Conservation (phyloP, 2,329 filamentous ascomycete species). For the Geoglossum cookeanum region DNA sequence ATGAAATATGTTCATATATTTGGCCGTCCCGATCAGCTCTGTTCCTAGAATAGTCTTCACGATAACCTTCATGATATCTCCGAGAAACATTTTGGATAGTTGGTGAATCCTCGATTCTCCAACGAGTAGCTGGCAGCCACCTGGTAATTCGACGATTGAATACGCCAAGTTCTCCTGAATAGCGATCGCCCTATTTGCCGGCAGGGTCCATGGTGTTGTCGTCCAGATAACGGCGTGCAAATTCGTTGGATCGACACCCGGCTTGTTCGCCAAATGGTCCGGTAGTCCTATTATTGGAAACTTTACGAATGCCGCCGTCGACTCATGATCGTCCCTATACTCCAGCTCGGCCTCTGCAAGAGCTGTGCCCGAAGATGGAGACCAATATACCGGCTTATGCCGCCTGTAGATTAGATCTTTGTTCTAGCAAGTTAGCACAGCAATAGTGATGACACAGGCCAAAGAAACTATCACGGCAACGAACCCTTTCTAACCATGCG, state of each 20-base stretch:
- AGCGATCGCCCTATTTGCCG: slow-evolving; percentile 79
- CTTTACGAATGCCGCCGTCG: slow-evolving; percentile 56
- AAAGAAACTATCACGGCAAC: neutral
- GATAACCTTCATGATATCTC: slow-evolving; percentile 30
- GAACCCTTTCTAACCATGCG: slow-evolving; percentile 43
- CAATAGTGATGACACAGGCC: neutral
- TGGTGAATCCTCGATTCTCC: slow-evolving; percentile 50
- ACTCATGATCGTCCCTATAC: slow-evolving; percentile 57
- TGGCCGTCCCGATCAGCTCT: slow-evolving; percentile 39
- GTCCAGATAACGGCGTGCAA: slow-evolving; percentile 91
- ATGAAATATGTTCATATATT: slow-evolving; percentile 54
- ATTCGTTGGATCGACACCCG: slow-evolving; percentile 25
- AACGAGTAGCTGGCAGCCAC: slow-evolving; percentile 45
- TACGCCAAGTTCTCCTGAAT: slow-evolving; percentile 61
- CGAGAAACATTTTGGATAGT: slow-evolving; percentile 29
- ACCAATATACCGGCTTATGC: slow-evolving; percentile 77
- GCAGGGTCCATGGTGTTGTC: slow-evolving; percentile 92
- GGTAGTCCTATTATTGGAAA: slow-evolving; percentile 44
- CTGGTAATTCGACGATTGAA: slow-evolving; percentile 38
- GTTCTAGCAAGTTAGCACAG: neutral
- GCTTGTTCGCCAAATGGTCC: slow-evolving; percentile 21
- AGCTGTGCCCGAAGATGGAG: slow-evolving; percentile 56
- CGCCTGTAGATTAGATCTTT: slow-evolving; percentile 53
- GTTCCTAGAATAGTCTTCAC: slow-evolving; percentile 40
- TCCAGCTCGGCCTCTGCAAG: slow-evolving; percentile 72